Evolutionary conservation across 257 asterid genomes (phyloP), one percentile per base, ranked within the genome.

Genomic region (Scutellaria minor): DNA sequence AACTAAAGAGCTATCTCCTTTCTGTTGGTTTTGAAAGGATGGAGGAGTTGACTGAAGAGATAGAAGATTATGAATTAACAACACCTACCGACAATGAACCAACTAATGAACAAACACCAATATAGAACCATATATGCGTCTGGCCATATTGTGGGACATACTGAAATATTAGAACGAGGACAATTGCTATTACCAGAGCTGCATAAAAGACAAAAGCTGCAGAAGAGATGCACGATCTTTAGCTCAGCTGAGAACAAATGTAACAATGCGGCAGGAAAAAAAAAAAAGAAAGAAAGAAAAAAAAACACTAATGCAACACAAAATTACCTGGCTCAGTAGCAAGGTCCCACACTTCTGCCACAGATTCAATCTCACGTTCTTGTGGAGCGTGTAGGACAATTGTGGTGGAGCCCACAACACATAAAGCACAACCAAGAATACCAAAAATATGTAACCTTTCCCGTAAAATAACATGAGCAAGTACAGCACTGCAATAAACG

Each of bases 341-440:
- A 72, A 94, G 96, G 76, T 85, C 88, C 99, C 99, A 94, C n/a
- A 94, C 97, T 87, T 94, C 98, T 72, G 51, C 72, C 45, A 94
- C 98, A 63, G 99, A 94, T 70, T 89, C 96, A 51, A 94, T 94
- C 76, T 80, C 87, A 39, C 98, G 99, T 84, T 94, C 99, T 80
- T 83, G 97, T 37, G 99, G 99, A 73, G 98, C 97, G 75, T 91
- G 98, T 51, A 94, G 84, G 72, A 94, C 99, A 77, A 94, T 91
- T 48, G 98, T 91, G 53, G 87, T 91, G 79, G 99, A 94, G 51
- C 99, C 99, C 81, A 91, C 96, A 72, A 94, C 97, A 82, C 99
- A 94, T 70, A 94, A 75, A 68, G 90, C 98, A 76, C 99, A 94
- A 71, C 99, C 99, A 79, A 94, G 90, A 87, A 94, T 75, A 68